Evolutionary conservation across 148 eudicot genomes (phyloP).

Genomic region (Dianthus caryophyllus): DNA sequence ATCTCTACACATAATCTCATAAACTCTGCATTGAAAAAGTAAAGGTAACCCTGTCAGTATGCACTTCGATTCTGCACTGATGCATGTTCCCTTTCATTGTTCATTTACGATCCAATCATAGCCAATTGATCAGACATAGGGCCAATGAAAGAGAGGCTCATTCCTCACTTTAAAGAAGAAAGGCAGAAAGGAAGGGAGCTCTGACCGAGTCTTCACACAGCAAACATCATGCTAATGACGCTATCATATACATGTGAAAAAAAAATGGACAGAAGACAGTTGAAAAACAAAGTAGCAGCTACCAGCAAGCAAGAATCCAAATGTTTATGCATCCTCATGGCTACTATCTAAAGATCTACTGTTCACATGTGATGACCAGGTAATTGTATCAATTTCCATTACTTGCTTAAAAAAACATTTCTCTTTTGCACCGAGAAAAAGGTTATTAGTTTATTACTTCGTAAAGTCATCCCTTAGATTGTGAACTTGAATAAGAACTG

Average conservation of each 20-base stretch:
- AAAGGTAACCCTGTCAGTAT: not conserved
- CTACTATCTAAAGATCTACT: not conserved
- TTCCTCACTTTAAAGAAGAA: not conserved
- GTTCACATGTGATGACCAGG: not conserved
- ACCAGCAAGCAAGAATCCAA: not conserved
- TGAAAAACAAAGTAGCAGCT: not conserved
- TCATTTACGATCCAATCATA: not conserved
- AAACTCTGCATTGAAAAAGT: conserved; percentile 56
- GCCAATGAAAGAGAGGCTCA: not conserved
- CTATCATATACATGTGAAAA: not conserved
- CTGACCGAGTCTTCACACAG: not conserved
- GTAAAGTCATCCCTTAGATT: not conserved
- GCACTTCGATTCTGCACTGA: conserved; percentile 1
- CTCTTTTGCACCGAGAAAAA: not conserved
- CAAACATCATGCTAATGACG: not conserved
- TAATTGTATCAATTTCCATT: not conserved
- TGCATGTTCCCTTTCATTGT: not conserved
- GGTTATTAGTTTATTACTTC: not conserved
- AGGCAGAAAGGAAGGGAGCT: not conserved
- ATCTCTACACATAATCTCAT: conserved; percentile 77
- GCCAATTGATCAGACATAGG: not conserved
- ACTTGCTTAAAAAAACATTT: not conserved
- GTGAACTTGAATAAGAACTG: not conserved
- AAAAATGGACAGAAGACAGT: not conserved
- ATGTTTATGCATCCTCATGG: not conserved